Evolutionary conservation across 257 asterid species (phyloP).

Genomic region (Solanum sejunctum): DNA sequence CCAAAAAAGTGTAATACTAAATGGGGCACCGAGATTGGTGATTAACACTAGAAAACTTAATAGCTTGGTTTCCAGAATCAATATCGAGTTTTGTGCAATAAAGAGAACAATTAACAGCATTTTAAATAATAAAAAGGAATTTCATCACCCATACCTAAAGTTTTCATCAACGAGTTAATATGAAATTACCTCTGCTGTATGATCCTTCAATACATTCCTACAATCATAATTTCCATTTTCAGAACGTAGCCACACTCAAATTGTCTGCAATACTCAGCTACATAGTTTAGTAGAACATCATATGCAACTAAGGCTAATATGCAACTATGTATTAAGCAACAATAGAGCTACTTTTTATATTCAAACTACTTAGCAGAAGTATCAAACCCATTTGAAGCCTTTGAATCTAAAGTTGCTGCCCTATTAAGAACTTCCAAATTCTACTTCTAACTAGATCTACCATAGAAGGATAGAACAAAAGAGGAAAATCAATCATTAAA

Average conservation of each 20-base stretch:
- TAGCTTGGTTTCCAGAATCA: neutral
- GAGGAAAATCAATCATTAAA: neutral
- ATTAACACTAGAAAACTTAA: neutral
- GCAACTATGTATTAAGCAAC: neutral
- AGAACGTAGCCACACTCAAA: conserved; percentile 81
- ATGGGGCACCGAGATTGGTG: neutral
- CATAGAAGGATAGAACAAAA: neutral
- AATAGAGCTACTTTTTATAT: neutral
- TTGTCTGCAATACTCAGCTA: conserved; percentile 51
- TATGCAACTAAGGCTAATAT: neutral
- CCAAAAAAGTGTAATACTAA: neutral
- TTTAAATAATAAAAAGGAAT: neutral
- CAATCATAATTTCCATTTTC: conserved; percentile 64
- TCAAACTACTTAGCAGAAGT: neutral
- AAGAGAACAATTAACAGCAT: neutral
- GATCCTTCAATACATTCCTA: conserved; percentile 74
- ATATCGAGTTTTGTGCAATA: neutral
- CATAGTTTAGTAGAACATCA: neutral
- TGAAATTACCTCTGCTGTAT: conserved; percentile 65
- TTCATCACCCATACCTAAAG: neutral
- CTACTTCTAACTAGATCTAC: neutral
- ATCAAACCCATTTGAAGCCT: neutral
- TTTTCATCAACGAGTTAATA: neutral
- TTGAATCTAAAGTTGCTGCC: neutral
- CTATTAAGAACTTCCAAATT: neutral